Base-by-base conservation (phyloP, 176 grass and related monocot genomes). In the Paspalum notatum region DNA sequence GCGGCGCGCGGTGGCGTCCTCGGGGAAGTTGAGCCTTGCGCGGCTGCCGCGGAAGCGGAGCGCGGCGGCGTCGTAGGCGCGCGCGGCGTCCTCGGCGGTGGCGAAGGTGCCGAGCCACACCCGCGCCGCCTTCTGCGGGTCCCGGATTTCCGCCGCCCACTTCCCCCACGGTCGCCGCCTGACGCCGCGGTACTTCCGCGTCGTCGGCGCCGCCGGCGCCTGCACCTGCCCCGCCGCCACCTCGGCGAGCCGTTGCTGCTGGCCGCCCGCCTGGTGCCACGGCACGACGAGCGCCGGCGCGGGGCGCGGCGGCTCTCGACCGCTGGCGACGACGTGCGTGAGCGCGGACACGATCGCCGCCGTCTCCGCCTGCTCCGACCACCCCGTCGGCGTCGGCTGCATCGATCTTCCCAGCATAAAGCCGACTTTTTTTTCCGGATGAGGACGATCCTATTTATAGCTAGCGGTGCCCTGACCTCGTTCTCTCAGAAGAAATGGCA, bases 101-200 rank as follows among this genome's bases (percentile, higher is more conserved):
- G 85, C 80, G 82, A 98, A 98, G 16, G 95, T 94, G 22, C 95
- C 91, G 3, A 98, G 90, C 95, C 92, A 98, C 53, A 94, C 82
- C 25, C 92, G 83, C 20, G 90, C 83, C 61, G 92, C 90, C 81
- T 87, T 94, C 15, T 84, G 85, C 9, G 95, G 95, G 58, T 98
- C 90, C 13, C 90, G 82, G 42, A 98, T 98, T 86, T 98, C 95
- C 75, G 95, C 95, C 55, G 86, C 95, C 92, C 95, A 98, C 75
- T 94, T 94, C 3, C 92, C 95, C 95, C 92, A 98, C 20, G 92
- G 92, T 32, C 95, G 85, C 44, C 70, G 73, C 81, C 95, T 61
- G 4, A 94, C 92, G 12, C 95, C 95, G 2, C 92, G 69, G 75
- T 94, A 98, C 71, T 87, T 91, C 39, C 77, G 51, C 22, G 53